phyloP scores from a whole-genome alignment of 768 basidiomycete species.

The Albatrellus ellisii region DNA sequence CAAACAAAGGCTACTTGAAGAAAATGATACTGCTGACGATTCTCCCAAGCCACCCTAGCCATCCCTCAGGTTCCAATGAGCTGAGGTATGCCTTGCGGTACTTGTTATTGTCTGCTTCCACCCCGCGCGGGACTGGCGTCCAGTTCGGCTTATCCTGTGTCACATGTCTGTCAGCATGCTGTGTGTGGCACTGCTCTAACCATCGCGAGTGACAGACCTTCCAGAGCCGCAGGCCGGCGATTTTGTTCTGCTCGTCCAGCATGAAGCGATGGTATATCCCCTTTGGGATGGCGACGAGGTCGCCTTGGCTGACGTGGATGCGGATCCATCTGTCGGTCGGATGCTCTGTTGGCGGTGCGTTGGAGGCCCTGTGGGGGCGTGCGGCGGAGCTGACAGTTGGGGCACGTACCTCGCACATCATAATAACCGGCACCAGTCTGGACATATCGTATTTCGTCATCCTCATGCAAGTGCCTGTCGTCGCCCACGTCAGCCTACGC shows the following conservation, averaged over 20 bases:
- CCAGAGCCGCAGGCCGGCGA: slow-evolving; percentile 77
- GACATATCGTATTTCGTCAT: slow-evolving; percentile 90
- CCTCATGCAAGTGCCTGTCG: slow-evolving; percentile 88
- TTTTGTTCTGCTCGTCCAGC: slow-evolving; percentile 58
- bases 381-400: too few relatives aligned
- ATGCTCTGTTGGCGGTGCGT: slow-evolving; percentile 31
- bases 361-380: background rate
- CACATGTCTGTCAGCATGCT: background rate
- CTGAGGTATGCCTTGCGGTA: slow-evolving; percentile 50
- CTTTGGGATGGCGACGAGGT: slow-evolving; percentile 77
- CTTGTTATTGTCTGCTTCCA: slow-evolving; percentile 49
- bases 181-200: background rate
- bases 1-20: too few relatives aligned
- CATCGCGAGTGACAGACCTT: slow-evolving; percentile 36
- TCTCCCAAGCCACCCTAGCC: too few relatives aligned
- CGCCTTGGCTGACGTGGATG: slow-evolving; percentile 60
- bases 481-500: background rate
- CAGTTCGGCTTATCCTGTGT: slow-evolving; percentile 87
- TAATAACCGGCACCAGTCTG: slow-evolving; percentile 84
- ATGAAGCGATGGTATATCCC: slow-evolving; percentile 96
- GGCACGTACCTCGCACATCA: slow-evolving; percentile 65
- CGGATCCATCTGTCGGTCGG: slow-evolving; percentile 72
- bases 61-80: slow-evolving; percentile 23
- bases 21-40: too few relatives aligned
- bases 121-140: slow-evolving; percentile 59